Evolutionary conservation across 208 protist genomes (phyloP), one percentile per base, ranked within the genome.

Genomic region (Herpetomonas samuelpessoai): DNA sequence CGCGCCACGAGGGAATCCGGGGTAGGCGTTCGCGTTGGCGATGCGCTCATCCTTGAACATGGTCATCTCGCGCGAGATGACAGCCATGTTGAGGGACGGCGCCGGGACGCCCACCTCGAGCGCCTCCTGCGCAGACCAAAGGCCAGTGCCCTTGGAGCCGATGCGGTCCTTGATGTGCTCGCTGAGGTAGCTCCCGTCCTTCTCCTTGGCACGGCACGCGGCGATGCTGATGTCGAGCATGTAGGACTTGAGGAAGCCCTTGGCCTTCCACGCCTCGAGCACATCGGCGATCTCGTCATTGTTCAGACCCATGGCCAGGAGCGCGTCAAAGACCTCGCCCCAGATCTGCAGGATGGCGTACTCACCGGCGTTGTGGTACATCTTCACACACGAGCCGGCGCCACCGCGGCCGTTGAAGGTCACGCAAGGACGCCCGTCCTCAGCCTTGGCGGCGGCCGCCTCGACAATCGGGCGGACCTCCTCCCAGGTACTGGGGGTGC

Each of bases 321-420:
- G 71, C 6, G 98, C 58, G 58, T 96, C 77, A 84, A 98, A 99
- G 1, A 88, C 91, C 87, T 99, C 98, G 46, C 86, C 93, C 84
- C 85, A 92, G 27, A 93, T 83, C 83, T 99, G 98, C 87, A 99
- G 98, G 70, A 99, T 98, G 50, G 97, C 98, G 84, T 99, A 99
- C 81, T 99, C 98, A 47, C 99, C 99, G 47, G 97, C 98, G 77
- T 99, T 99, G 90, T 99, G 98, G 44, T 99, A 98, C 97, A 98
- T 98, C 82, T 99, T 99, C 28, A 99, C 98, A 69, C 97, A 99
- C 54, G 99, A 95, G 24, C 98, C 98, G 29, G 98, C 96, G 24
- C 98, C 98, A 52, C 93, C 96, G 38, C 80, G 57, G 56, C 98
- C 98, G 66, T 99, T 97, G 74, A 95, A 96, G 45, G 88, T 97